Base-by-base conservation (phyloP, 306 rosid genomes). In the Prunus davidiana region DNA sequence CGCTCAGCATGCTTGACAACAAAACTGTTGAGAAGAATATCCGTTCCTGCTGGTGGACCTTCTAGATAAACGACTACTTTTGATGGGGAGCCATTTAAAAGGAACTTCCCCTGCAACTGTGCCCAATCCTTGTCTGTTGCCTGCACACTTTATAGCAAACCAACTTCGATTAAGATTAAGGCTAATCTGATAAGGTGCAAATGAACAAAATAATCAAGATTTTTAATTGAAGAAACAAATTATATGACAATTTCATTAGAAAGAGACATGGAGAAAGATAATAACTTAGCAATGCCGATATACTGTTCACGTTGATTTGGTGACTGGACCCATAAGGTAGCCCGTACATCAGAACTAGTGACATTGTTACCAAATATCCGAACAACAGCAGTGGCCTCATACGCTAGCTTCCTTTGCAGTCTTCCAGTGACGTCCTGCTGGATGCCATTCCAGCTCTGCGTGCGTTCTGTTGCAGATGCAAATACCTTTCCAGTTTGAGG, bases 101-200 rank as follows among this genome's bases (percentile, higher is more conserved):
- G 98, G 86, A 95, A 95, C 67, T 92, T 95, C 73, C 98, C 98
- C 63, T 88, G 88, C 82, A 92, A 78, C 73, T 90, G 89, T 58
- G 82, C 82, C 98, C 98, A 95, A 76, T 90, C 91, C 84, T 90
- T 91, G 85, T 90, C 91, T 68, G 97, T 90, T 77, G 97, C 97
- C 96, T 95, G 91, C 83, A 88, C 96, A 77, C 99, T 95, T 70
- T 25, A 76, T 65, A 63, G 64, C 70, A 83, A 47, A 84, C 64
- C 79, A 55, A 69, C 46, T 52, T 74, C 20, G 34, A 30, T 30
- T 84, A 76, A 91, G 84, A 14, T 30, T 13, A 28, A 15, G 13
- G 67, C n/a, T 12, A 12, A 70, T 51, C 63, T 51, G 18, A 52
- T 43, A 0, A 38, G 43, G 43, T 38, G 52, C 16, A 57, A 72